Evolutionary conservation across 371 early-diverging fungal species (phyloP), one percentile per base, ranked within the genome.

Genomic region (Blakeslea trispora): DNA sequence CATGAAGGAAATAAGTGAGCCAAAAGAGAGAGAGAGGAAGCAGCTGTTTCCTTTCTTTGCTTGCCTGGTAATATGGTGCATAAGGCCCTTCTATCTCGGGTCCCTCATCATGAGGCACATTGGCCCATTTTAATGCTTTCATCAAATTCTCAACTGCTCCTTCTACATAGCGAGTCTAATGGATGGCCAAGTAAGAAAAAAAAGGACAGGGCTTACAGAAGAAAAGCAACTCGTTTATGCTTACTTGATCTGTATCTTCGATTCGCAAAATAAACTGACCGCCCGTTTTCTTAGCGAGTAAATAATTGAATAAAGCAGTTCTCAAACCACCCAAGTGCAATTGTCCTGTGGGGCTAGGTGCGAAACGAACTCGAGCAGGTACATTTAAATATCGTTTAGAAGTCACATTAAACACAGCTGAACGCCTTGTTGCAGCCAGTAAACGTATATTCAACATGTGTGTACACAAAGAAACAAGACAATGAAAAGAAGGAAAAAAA

Each of bases 281-380:
- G 10, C 86, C 84, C 0, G 79, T 73, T 53, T 89, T 79, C 34
- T 83, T 80, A 3, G 97, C 90, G 21, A 94, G 69, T 35, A 96
- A 74, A 57, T 91, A 93, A 73, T 96, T 96, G 75, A 88, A 96
- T 47, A 97, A 82, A 6, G 95, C 94, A 0, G 96, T 96, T 45
- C 97, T 82, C 50, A 97, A 81, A 15, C 96, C 96, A 34, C 97
- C 97, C 18, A 97, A 82, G 64, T 97, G 97, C 42, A 97, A 81
- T 57, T 86, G 77, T 7, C 97, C 97, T 1, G 97, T 96, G 5
- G 97, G 97, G 53, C 93, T 92, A 5, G 97, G 97, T 3, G 97
- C 97, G 70, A 97, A 97, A 18, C 97, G 84, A 23, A 95, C 93
- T 18, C 94, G 75, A 10, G 86, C 85, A 11, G 77, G 73, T 21